A percentile compares a stretch with the other conserved stretches of the same genome.
Conservation (phyloP, 441 rosid species). For the Erodium texanum region DNA sequence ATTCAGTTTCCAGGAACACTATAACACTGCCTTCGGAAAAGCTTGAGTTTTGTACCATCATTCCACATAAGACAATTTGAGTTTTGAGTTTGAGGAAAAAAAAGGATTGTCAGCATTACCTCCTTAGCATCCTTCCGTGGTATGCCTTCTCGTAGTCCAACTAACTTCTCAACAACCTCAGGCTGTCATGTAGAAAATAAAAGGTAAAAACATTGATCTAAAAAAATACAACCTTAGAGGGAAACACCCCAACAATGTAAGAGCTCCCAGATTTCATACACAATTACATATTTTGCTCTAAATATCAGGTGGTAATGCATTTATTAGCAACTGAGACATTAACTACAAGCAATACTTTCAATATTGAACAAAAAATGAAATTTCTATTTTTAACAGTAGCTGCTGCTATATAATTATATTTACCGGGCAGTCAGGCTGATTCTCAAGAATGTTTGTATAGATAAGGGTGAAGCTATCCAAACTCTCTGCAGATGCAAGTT, state of each 20-base stretch:
- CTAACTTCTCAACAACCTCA: constrained; percentile 97
- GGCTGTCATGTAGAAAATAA: constrained; percentile 41
- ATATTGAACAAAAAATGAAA: not conserved
- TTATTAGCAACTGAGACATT: not conserved
- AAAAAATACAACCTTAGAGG: not conserved
- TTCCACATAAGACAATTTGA: not conserved
- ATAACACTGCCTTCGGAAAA: not conserved
- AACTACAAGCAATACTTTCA: not conserved
- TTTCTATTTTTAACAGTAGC: constrained; percentile 7
- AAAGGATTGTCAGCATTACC: constrained; percentile 32
- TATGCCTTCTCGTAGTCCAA: constrained; percentile 86
- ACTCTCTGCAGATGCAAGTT: constrained; percentile 98
- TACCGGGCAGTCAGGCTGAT: constrained; percentile 99
- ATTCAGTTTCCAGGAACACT: not conserved
- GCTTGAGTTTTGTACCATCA: not conserved
- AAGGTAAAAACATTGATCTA: not conserved
- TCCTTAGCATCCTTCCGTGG: constrained; percentile 96
- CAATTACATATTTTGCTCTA: not conserved
- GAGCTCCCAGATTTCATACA: not conserved
- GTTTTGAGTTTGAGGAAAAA: not conserved
- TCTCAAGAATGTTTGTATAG: constrained; percentile 88
- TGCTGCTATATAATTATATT: constrained; percentile 6
- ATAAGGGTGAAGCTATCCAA: constrained; percentile 87
- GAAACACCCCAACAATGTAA: too few relatives aligned
- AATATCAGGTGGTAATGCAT: too few relatives aligned